Evolutionary conservation across 1,284 basidiomycete species (phyloP).

Genomic region (Cutaneotrichosporon spelunceum): DNA sequence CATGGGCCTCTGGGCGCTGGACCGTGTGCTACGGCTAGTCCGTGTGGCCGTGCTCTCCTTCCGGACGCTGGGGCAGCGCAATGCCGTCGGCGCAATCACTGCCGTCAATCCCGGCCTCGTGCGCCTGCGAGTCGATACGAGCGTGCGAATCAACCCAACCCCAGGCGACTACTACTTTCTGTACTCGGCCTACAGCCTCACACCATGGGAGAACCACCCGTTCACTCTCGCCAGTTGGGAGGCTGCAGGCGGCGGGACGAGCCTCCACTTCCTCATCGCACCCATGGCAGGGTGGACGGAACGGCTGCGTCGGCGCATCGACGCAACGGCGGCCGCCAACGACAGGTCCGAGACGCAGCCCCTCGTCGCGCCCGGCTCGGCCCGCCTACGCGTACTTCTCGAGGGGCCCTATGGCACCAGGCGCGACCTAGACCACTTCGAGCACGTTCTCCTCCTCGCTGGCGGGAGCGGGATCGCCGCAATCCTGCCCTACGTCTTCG

Average conservation of each 20-base stretch:
- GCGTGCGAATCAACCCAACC: conserved; percentile 21
- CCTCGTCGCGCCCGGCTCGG: background rate
- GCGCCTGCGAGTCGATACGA: conserved; percentile 28
- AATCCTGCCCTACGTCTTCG: conserved; percentile 33
- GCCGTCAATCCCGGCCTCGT: conserved; percentile 26
- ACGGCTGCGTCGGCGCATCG: conserved; percentile 11
- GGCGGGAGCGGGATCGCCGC: conserved; percentile 39
- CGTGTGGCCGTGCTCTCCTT: conserved; percentile 29
- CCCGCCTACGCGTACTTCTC: conserved; percentile 22
- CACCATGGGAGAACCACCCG: conserved; percentile 38
- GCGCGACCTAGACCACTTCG: conserved; percentile 26
- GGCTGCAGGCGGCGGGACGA: conserved; percentile 5
- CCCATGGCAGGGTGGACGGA: conserved; percentile 30
- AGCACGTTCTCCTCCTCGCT: conserved; percentile 30
- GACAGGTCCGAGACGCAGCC: background rate
- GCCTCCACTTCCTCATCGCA: conserved; percentile 32
- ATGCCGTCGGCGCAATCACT: conserved; percentile 22
- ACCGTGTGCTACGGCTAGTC: conserved; percentile 30
- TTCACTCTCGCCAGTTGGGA: conserved; percentile 34
- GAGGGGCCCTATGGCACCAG: conserved; percentile 41
- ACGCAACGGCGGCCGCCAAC: conserved; percentile 5
- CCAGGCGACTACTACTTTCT: conserved; percentile 38
- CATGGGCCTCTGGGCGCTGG: conserved; percentile 33
- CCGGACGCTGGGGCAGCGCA: conserved; percentile 19
- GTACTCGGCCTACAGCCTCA: conserved; percentile 28